Evolutionary conservation across 2,329 filamentous ascomycete species (phyloP).

Genomic region (Westerdykella ornata): DNA sequence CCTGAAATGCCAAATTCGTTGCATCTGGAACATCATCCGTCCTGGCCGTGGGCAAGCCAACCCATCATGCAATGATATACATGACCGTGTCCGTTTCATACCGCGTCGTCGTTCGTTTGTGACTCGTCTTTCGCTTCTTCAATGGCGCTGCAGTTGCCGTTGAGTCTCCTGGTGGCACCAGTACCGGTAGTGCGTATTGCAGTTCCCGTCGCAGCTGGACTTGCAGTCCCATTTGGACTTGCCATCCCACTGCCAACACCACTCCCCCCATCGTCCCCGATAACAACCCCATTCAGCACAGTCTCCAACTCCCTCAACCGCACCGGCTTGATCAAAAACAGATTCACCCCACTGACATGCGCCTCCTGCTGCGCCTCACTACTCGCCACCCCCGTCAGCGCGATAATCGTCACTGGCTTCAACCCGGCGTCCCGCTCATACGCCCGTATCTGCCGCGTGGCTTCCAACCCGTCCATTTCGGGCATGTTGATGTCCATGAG

Average conservation of each 20-base stretch:
- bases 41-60: too few relatives aligned
- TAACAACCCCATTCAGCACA: constrained; percentile 32
- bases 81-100: too few relatives aligned
- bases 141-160: too few relatives aligned
- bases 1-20: too few relatives aligned
- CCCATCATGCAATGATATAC: too few relatives aligned
- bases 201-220: not conserved
- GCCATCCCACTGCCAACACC: constrained; percentile 13
- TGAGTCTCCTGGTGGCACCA: too few relatives aligned
- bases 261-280: constrained; percentile 22
- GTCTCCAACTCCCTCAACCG: constrained; percentile 41
- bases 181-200: too few relatives aligned
- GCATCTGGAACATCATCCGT: too few relatives aligned
- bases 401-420: constrained; percentile 44
- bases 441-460: constrained; percentile 35
- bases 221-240: not conserved
- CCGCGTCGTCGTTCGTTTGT: too few relatives aligned
- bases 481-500: constrained; percentile 35
- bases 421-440: constrained; percentile 42
- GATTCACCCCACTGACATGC: constrained; percentile 48
- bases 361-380: constrained; percentile 46
- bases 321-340: constrained; percentile 52
- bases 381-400: constrained; percentile 49
- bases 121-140: too few relatives aligned
- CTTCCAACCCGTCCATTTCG: constrained; percentile 37